Evolutionary conservation across 1,284 basidiomycete genomes (phyloP), one percentile per base, ranked within the genome.

Genomic region (Moesziomyces sp.): DNA sequence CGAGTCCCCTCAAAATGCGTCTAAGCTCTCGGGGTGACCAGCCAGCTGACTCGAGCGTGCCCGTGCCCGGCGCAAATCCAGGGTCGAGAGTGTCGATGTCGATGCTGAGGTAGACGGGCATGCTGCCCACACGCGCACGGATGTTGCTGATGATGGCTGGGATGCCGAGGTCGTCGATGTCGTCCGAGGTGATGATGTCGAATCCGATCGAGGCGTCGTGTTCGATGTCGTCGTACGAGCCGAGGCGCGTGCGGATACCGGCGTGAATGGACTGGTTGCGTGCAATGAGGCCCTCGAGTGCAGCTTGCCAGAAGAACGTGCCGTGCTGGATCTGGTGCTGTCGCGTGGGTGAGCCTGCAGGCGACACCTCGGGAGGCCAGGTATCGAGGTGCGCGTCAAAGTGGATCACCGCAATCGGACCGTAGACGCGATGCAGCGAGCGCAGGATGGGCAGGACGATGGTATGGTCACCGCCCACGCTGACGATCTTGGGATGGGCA

Each of bases 261-360:
- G 90, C 90, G 91, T 91, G 90, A 88, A 88, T 92, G 81, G 91
- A 93, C 52, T 89, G 88, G 74, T 91, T 85, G 49, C 81, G 75
- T 35, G 80, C 82, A 63, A 86, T 84, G 52, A 85, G 84, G 0
- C 85, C 85, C 23, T 85, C 82, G 43, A 85, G 82, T 30, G 85
- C 84, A 1, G 85, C 85, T 55, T 84, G 84, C 84, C 85, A 85
- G 82, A 86, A 86, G 54, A 82, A 83, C 1, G 81, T 82, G 9
- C 82, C 83, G 64, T 84, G 83, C n/a, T 80, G 81, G 48, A 83
- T 73, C 53, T 75, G 70, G 30, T 72, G 75, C 48, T 80, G 75
- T 1, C 56, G 45, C 9, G 60, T 74, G n/a, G 60, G 74, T 3
- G 52, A 60, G 38, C 65, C 68, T 10, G 42, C 67, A 42, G 61